phyloP scores from a whole-genome alignment of 179 eudicot genomes.

The Gypsophila paniculata region DNA sequence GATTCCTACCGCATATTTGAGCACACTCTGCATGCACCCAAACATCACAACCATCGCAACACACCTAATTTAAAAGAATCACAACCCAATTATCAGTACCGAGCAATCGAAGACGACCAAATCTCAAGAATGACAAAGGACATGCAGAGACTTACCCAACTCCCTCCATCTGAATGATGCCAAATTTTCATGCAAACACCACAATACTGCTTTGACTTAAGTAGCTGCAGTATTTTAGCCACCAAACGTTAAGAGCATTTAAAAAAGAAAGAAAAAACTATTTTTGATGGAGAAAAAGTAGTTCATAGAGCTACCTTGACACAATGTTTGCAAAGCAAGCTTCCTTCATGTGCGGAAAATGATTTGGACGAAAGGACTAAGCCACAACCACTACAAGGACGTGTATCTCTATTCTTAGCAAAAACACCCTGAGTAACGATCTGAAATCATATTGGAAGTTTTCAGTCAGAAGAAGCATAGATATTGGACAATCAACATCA shows the following conservation, averaged over 20 bases:
- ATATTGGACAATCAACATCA: neutral
- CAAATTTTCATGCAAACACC: slow-evolving; percentile 67
- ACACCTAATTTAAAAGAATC: slow-evolving; percentile 42
- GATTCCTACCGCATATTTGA: slow-evolving; percentile 52
- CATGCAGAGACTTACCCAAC: slow-evolving; percentile 43
- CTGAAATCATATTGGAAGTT: slow-evolving; percentile 13
- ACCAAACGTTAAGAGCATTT: slow-evolving; percentile 9
- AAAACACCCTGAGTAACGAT: slow-evolving; percentile 38
- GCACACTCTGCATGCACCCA: slow-evolving; percentile 87
- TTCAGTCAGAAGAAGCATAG: slow-evolving; percentile 10
- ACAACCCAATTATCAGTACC: slow-evolving; percentile 2
- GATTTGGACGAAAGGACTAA: slow-evolving; percentile 51
- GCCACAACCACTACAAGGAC: slow-evolving; percentile 70
- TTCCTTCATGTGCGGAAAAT: slow-evolving; percentile 35
- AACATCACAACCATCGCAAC: slow-evolving; percentile 92
- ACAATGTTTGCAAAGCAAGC: slow-evolving; percentile 68
- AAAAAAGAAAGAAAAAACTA: neutral
- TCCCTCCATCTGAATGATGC: slow-evolving; percentile 68
- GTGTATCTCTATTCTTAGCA: slow-evolving; percentile 50
- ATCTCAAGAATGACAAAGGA: neutral
- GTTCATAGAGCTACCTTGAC: slow-evolving; percentile 45
- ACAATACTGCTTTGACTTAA: slow-evolving; percentile 60
- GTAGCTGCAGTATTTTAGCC: slow-evolving; percentile 36
- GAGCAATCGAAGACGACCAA: neutral
- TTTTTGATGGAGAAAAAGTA: neutral